Conservation (phyloP, 108 stramenopile genomes). For the Poteriospumella lacustris region DNA sequence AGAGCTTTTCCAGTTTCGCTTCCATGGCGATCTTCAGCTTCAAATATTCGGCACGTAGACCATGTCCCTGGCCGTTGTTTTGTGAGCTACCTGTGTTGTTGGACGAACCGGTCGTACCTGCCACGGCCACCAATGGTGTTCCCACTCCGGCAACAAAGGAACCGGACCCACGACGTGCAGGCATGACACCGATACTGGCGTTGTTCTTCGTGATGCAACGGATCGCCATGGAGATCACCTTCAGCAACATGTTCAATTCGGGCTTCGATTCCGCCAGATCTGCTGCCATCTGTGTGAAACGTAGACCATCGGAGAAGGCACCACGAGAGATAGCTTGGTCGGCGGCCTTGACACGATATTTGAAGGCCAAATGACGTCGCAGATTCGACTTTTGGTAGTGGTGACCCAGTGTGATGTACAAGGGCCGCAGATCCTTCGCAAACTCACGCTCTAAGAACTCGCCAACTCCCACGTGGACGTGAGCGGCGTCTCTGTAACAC, state of each 20-base stretch:
- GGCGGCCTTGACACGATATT: neutral
- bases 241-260: neutral
- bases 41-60: neutral
- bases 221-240: neutral
- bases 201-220: too few species aligned
- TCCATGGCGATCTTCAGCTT: neutral
- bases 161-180: too few species aligned
- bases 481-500: neutral
- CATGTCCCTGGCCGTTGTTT: too few species aligned
- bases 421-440: neutral
- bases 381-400: neutral
- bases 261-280: neutral
- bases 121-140: too few species aligned
- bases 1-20: neutral
- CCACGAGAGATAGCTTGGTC: conserved; percentile 19
- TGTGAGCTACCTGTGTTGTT: too few species aligned
- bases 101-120: too few species aligned
- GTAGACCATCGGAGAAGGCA: neutral
- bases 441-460: neutral
- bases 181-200: too few species aligned
- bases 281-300: neutral
- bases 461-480: neutral
- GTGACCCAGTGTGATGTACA: neutral
- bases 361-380: neutral
- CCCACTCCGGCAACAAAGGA: too few species aligned